Evolutionary conservation across 208 protist genomes (phyloP).

Genomic region (Angomonas ambiguus): DNA sequence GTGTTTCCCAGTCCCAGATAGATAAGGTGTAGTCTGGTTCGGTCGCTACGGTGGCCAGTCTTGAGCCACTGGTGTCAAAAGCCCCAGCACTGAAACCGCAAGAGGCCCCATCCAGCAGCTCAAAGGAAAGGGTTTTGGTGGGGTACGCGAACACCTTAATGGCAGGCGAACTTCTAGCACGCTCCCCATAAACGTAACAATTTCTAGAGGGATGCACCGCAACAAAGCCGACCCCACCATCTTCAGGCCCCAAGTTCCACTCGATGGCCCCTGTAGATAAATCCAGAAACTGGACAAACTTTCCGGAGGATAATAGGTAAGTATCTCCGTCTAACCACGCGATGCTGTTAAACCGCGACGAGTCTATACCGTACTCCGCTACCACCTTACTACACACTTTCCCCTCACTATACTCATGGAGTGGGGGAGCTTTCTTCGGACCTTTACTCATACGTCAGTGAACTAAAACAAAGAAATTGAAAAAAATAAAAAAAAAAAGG

Average conservation of each 20-base stretch:
- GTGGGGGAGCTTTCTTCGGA: slow-evolving; percentile 18
- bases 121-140: slow-evolving; percentile 31
- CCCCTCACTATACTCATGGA: slow-evolving; percentile 57
- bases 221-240: slow-evolving; percentile 56
- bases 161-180: slow-evolving; percentile 42
- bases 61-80: slow-evolving; percentile 85
- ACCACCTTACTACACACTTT: slow-evolving; percentile 19
- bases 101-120: slow-evolving; percentile 78
- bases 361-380: slow-evolving; percentile 70
- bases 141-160: slow-evolving; percentile 86
- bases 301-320: slow-evolving; percentile 66
- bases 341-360: slow-evolving; percentile 57
- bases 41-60: slow-evolving; percentile 93
- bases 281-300: slow-evolving; percentile 84
- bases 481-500: slow-evolving; percentile 5
- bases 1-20: slow-evolving; percentile 94
- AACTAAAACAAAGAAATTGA: slow-evolving; percentile 1
- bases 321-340: slow-evolving; percentile 45
- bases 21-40: slow-evolving; percentile 95
- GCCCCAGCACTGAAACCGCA: slow-evolving; percentile 78
- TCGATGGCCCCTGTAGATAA: slow-evolving; percentile 35
- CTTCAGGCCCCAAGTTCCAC: slow-evolving; percentile 29
- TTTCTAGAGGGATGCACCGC: slow-evolving; percentile 57
- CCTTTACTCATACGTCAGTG: background rate
- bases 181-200: slow-evolving; percentile 87